Conservation (phyloP, 2,329 filamentous ascomycete genomes). For the Fusarium armeniacum region DNA sequence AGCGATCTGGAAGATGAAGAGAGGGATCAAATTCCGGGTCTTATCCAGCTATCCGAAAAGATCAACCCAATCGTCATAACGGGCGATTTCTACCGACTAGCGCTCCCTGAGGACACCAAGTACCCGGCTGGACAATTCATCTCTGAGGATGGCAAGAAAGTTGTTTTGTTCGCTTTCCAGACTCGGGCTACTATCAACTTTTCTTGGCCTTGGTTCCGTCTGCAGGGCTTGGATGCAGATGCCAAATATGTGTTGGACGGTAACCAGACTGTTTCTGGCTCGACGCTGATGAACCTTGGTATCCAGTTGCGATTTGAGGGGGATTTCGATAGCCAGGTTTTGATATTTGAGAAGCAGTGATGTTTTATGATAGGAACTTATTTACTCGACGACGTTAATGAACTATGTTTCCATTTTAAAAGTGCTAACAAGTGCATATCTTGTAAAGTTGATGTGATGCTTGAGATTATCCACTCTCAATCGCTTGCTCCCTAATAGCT, state of each 20-base stretch:
- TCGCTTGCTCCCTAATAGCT: background rate
- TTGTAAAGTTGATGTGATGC: fast-evolving
- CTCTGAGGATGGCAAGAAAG: slow-evolving; percentile 63
- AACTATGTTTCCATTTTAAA: background rate
- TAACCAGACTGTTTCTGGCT: slow-evolving; percentile 67
- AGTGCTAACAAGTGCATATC: background rate
- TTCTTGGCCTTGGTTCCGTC: slow-evolving; percentile 65
- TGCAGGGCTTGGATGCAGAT: slow-evolving; percentile 69
- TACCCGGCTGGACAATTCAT: slow-evolving; percentile 74
- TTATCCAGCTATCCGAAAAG: slow-evolving; percentile 67
- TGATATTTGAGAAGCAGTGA: slow-evolving; percentile 64
- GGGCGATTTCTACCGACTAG: slow-evolving; percentile 72
- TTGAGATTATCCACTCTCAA: background rate
- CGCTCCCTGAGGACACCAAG: slow-evolving; percentile 69
- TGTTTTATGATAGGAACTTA: no score
- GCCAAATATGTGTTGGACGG: slow-evolving; percentile 68
- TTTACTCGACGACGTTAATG: no score
- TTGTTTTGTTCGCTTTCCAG: slow-evolving; percentile 73
- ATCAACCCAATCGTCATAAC: slow-evolving; percentile 71
- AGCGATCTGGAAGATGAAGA: slow-evolving; percentile 65
- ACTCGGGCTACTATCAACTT: slow-evolving; percentile 64
- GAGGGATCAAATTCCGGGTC: slow-evolving; percentile 63
- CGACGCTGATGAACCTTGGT: slow-evolving; percentile 73
- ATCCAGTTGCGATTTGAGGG: slow-evolving; percentile 65
- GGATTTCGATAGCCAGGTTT: slow-evolving; percentile 70